These are phyloP conservation scores for Hamiltosporidium tvaerminnensis DNA, from an alignment of 371 early-diverging fungal genomes.

Conservation along the genomic window DNA sequence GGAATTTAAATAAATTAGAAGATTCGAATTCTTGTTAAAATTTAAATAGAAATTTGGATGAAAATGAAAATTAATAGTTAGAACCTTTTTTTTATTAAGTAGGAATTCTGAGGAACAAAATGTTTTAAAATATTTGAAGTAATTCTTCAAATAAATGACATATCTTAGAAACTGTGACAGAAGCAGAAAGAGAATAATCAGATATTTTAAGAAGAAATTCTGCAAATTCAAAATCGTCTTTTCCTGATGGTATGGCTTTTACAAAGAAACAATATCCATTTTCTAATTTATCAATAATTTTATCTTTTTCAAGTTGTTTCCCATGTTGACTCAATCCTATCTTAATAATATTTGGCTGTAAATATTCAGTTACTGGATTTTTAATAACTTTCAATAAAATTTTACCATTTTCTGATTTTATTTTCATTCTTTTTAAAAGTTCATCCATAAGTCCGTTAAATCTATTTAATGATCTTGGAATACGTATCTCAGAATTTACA, in stretches of 20 bases:
- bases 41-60: too few species aligned
- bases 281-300: conserved; percentile 58
- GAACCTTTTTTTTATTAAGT: too few species aligned
- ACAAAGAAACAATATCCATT: conserved; percentile 69
- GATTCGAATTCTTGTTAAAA: too few species aligned
- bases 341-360: conserved; percentile 60
- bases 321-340: conserved; percentile 34
- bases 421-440: conserved; percentile 78
- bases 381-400: conserved; percentile 80
- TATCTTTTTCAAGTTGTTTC: conserved; percentile 55
- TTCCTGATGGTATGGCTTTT: conserved; percentile 86
- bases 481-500: conserved; percentile 80
- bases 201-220: conserved; percentile 67
- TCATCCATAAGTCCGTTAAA: conserved; percentile 85
- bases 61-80: too few species aligned
- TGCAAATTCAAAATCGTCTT: conserved; percentile 63
- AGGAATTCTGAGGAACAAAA: too few species aligned
- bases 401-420: conserved; percentile 73
- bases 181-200: conserved; percentile 78
- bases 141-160: conserved; percentile 66
- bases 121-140: conserved; percentile 66
- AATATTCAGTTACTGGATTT: conserved; percentile 74
- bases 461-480: conserved; percentile 87
- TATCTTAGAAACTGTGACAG: conserved; percentile 75
- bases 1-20: too few species aligned